Evolutionary conservation across 108 stramenopile species (phyloP).

Genomic region (Conticribra weissflogii): DNA sequence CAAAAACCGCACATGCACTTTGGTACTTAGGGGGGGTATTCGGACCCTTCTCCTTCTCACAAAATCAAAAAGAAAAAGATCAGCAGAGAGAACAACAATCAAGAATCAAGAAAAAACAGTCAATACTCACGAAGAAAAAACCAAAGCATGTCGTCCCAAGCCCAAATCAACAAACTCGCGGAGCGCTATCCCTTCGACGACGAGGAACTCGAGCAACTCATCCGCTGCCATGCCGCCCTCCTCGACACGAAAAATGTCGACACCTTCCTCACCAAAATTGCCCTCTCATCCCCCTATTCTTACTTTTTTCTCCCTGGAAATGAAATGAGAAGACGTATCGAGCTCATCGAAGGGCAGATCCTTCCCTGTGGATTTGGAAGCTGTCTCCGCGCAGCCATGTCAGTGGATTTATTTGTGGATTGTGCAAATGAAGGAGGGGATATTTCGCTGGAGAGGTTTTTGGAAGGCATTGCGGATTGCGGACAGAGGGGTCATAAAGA

Average conservation of each 20-base stretch:
- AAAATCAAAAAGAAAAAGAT: neutral
- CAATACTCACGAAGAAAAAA: neutral
- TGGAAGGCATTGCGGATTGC: constrained; percentile 51
- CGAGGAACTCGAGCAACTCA: constrained; percentile 56
- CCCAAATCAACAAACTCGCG: constrained; percentile 47
- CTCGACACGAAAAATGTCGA: constrained; percentile 35
- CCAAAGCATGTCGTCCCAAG: constrained; percentile 35
- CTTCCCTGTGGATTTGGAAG: constrained; percentile 52
- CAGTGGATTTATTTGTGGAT: constrained; percentile 54
- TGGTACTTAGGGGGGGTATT: too few relatives aligned
- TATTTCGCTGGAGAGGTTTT: constrained; percentile 35
- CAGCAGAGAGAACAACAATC: neutral
- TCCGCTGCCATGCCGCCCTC: constrained; percentile 49
- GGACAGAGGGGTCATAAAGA: constrained; percentile 49
- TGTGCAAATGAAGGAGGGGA: constrained; percentile 46
- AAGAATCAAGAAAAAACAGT: constrained; percentile 3
- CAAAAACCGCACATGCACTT: too few relatives aligned
- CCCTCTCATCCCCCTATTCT: constrained; percentile 53
- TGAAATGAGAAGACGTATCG: constrained; percentile 50
- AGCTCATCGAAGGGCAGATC: constrained; percentile 47
- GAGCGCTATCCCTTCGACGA: constrained; percentile 59
- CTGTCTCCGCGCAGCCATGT: constrained; percentile 48
- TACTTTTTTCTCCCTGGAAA: constrained; percentile 61
- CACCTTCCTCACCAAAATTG: constrained; percentile 50
- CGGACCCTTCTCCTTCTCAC: neutral